Percentiles rank a stretch among this genome's conserved stretches.
These are phyloP conservation scores for Cercophora sp. DNA, from an alignment of 495 filamentous ascomycete species.

Conservation along the genomic window DNA sequence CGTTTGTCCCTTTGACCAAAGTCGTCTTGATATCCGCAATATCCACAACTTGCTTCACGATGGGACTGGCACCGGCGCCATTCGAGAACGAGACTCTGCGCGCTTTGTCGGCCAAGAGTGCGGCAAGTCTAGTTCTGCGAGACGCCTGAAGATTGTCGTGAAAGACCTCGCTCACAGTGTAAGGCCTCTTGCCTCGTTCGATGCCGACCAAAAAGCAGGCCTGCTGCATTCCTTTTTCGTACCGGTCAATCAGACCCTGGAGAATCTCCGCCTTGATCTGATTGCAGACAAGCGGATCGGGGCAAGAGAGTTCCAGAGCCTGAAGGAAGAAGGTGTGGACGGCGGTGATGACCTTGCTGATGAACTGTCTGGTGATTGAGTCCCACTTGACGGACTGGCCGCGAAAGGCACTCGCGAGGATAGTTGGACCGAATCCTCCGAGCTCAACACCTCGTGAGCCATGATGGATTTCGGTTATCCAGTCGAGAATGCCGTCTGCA, in stretches of 20 bases:
- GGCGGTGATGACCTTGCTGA: slow-evolving; percentile 40
- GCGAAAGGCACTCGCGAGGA: slow-evolving; percentile 45
- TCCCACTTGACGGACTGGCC: slow-evolving; percentile 50
- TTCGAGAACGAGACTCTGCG: background rate
- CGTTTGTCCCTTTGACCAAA: background rate
- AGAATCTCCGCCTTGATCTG: slow-evolving; percentile 39
- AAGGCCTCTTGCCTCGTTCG: slow-evolving; percentile 42
- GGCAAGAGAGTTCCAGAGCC: slow-evolving; percentile 34
- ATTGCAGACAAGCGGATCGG: slow-evolving; percentile 34
- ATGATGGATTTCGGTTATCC: background rate
- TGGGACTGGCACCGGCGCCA: background rate
- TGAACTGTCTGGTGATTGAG: slow-evolving; percentile 29
- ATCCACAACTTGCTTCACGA: background rate
- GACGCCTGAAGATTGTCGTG: no score
- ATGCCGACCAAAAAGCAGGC: slow-evolving; percentile 45
- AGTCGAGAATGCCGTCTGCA: background rate
- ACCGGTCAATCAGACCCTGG: slow-evolving; percentile 41
- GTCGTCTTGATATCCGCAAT: background rate
- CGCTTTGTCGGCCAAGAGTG: slow-evolving; percentile 22
- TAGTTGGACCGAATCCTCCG: slow-evolving; percentile 33
- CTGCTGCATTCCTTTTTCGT: slow-evolving; percentile 41
- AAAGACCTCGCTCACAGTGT: slow-evolving; percentile 54
- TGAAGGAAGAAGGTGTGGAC: slow-evolving; percentile 50
- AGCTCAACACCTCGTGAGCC: slow-evolving; percentile 24
- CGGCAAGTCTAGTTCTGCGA: slow-evolving; percentile 39